A percentile compares a stretch with the other conserved stretches of the same genome.
phyloP scores from a whole-genome alignment of 257 asterid species.

The Striga asiatica region DNA sequence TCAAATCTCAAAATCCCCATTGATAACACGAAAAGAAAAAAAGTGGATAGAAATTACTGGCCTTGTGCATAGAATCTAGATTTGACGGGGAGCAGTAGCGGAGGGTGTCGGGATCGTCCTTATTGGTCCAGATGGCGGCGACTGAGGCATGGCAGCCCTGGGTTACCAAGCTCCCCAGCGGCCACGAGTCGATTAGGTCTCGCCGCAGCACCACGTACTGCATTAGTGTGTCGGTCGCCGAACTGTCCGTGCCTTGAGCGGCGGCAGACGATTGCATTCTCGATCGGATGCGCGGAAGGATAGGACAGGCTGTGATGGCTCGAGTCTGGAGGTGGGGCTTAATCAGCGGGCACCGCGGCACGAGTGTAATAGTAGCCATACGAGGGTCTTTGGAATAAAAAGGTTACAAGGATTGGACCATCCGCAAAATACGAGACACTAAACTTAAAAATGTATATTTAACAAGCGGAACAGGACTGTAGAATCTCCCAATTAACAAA shows the following conservation, averaged over 20 bases:
- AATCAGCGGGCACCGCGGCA: slow-evolving; percentile 21
- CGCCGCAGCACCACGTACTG: slow-evolving; percentile 88
- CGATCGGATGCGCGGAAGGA: slow-evolving; percentile 9
- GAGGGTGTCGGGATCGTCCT: slow-evolving; percentile 60
- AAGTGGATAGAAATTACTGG: slow-evolving; percentile 12
- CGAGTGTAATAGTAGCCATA: slow-evolving; percentile 24
- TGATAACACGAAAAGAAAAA: too few species aligned
- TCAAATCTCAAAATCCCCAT: too few species aligned
- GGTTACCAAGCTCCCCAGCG: slow-evolving; percentile 79
- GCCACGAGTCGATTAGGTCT: slow-evolving; percentile 85
- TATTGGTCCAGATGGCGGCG: slow-evolving; percentile 68
- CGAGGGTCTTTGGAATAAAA: background rate
- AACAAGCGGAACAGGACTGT: too few species aligned
- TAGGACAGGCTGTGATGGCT: slow-evolving; percentile 9
- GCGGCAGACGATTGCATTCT: slow-evolving; percentile 41
- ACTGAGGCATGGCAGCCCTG: slow-evolving; percentile 99
- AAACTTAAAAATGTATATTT: too few species aligned
- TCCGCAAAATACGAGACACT: too few species aligned
- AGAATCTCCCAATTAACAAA: too few species aligned
- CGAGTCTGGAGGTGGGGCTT: slow-evolving; percentile 9
- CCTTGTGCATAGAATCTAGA: slow-evolving; percentile 91
- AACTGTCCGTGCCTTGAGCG: slow-evolving; percentile 19
- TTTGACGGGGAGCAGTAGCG: slow-evolving; percentile 56
- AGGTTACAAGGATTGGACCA: background rate
- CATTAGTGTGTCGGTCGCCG: slow-evolving; percentile 43